Conservation (phyloP, 73 alveolate genomes). For the Paramecium biaurelia region DNA sequence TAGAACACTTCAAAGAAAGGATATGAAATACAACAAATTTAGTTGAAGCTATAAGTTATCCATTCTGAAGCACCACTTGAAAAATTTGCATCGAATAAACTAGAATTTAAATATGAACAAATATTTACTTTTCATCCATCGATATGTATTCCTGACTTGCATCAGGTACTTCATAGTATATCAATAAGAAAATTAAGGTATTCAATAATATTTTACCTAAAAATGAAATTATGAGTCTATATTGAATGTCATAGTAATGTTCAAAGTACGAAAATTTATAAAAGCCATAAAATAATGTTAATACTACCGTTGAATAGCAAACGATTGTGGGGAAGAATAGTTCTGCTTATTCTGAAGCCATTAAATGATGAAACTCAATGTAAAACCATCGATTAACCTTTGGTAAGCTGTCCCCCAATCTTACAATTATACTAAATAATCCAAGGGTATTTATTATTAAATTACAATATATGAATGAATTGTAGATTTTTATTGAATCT, state of each 20-base stretch:
- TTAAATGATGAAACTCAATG: neutral
- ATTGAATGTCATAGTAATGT: conserved; percentile 3
- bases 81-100: neutral
- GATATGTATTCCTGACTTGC: neutral
- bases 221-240: conserved; percentile 2
- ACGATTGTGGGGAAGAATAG: neutral
- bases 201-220: neutral
- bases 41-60: neutral
- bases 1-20: conserved; percentile 53
- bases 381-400: neutral
- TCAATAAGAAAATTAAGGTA: neutral
- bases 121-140: neutral
- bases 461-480: conserved; percentile 17
- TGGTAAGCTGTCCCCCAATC: conserved; percentile 36
- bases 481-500: neutral
- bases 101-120: neutral
- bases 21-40: neutral
- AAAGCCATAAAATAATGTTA: neutral
- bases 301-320: neutral
- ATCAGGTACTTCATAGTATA: neutral
- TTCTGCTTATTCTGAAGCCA: neutral
- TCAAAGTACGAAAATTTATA: conserved; percentile 30
- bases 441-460: conserved; percentile 40
- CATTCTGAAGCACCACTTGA: neutral
- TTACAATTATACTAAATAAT: conserved; percentile 3